phyloP scores from a whole-genome alignment of 345 rosid genomes.

The Cardamine chenopodiifolia region DNA sequence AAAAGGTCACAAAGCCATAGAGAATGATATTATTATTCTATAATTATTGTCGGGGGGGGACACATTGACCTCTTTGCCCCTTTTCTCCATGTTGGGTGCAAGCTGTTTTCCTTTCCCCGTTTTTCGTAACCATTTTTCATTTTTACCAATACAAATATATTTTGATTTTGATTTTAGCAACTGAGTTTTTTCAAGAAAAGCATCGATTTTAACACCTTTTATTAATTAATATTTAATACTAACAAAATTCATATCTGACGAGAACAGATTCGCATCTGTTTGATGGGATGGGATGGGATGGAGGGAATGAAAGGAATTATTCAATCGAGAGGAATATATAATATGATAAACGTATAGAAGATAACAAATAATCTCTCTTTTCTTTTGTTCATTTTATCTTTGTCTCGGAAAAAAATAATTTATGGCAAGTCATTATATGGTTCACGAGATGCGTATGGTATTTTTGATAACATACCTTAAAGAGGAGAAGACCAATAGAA shows the following conservation, averaged over 20 bases:
- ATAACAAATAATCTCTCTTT: conserved; percentile 13
- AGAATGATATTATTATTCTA: conserved; percentile 54
- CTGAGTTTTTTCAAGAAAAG: conserved; percentile 11
- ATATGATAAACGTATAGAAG: conserved; percentile 31
- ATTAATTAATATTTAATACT: background rate
- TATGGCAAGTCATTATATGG: conserved; percentile 41
- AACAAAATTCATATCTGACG: conserved; percentile 25
- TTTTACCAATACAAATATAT: background rate
- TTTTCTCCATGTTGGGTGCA: conserved; percentile 58
- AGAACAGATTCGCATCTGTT: too few relatives aligned
- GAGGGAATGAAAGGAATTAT: background rate
- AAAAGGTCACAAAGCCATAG: conserved; percentile 36
- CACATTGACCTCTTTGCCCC: conserved; percentile 44
- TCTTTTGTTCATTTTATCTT: conserved; percentile 27
- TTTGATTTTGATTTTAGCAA: background rate
- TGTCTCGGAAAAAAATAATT: conserved; percentile 10
- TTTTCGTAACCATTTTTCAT: background rate
- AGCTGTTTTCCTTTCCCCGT: conserved; percentile 55
- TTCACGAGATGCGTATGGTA: conserved; percentile 47
- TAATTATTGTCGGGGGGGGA: conserved; percentile 74
- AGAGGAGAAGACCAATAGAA: conserved; percentile 38
- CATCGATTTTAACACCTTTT: conserved; percentile 11
- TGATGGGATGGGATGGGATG: conserved; percentile 14
- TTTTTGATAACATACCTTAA: conserved; percentile 36
- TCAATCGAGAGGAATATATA: conserved; percentile 19